These are phyloP conservation scores for Talaromyces borbonicus DNA, from an alignment of 495 filamentous ascomycete genomes.

Conservation along the genomic window DNA sequence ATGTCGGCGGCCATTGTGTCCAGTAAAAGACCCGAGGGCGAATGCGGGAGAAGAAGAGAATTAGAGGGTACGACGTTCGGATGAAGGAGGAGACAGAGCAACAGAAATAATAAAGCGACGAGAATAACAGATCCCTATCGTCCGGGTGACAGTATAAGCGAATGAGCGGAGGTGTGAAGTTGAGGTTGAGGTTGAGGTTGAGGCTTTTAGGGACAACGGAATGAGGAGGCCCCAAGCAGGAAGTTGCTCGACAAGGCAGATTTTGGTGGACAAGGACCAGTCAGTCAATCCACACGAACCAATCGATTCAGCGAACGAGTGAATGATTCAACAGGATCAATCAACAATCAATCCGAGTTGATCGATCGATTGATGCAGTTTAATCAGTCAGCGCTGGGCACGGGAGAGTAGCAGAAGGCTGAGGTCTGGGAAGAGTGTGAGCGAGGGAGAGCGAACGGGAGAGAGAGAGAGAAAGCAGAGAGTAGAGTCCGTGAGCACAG, in stretches of 20 bases:
- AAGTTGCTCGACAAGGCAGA: no score
- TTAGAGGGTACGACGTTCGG: constrained; percentile 6
- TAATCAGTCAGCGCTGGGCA: neutral
- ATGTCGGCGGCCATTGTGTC: constrained; percentile 50
- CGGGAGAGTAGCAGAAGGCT: neutral
- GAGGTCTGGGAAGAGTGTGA: no score
- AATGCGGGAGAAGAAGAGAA: constrained; percentile 8
- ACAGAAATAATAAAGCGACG: neutral
- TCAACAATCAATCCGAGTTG: no score
- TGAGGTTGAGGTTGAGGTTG: neutral
- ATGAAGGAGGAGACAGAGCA: neutral
- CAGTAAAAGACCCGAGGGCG: constrained; percentile 5
- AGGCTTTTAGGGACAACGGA: neutral
- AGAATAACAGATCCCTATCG: neutral
- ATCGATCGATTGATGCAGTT: neutral
- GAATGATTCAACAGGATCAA: neutral
- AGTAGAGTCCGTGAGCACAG: no score
- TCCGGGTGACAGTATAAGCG: neutral
- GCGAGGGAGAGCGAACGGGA: neutral
- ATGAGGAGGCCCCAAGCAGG: no score
- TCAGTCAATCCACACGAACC: no score
- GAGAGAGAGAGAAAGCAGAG: neutral
- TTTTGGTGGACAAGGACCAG: no score
- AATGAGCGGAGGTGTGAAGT: constrained; percentile 1
- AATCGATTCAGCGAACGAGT: no score